Base-by-base conservation (phyloP, 148 eudicot genomes). In the Talinum fruticosum region DNA sequence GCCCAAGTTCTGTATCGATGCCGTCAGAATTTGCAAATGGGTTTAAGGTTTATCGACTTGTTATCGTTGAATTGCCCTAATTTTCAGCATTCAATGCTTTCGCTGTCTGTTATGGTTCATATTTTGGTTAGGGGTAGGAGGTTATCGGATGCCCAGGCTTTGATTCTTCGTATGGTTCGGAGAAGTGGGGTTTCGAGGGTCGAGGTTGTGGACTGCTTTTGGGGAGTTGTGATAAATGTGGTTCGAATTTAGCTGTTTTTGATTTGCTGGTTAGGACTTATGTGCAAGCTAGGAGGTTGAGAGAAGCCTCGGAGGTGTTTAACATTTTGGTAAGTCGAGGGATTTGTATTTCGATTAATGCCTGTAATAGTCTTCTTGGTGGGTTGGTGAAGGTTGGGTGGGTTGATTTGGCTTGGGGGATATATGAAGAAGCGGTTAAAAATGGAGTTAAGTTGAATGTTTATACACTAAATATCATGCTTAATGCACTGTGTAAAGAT, bases 351-450 rank as follows among this genome's bases (percentile, higher is more conserved):
- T 87, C 97, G 77, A 66, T 91, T 61, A 90, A 93, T 84, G 97
- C 90, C 30, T 90, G 90, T 84, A 93, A 93, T 84, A 83, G 97
- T 84, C 83, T 93, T 74, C 87, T 93, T 76, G 94, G 93, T 45
- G 97, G 93, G 75, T 90, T 93, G 53, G 98, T 92, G 71, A 93
- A 82, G 86, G 85, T 87, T 44, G 96, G 89, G 82, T 93, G 97
- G 97, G 83, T 89, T 73, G 91, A 91, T 78, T 89, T 91, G 71
- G 97, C 88, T 2, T 83, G 93, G 90, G 89, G 89, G 71, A 81
- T 93, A 13, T 89, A 87, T 44, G 74, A 74, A 38, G 93, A 84
- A 13, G 75, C 74, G 67, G 84, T 82, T 82, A 72, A 61, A 13
- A 79, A 81, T 87, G 84, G 92, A 13, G 77, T 81, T 44, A 69